Evolutionary conservation across 2,329 filamentous ascomycete species (phyloP).

Genomic region (Drechslerella coelobrocha): DNA sequence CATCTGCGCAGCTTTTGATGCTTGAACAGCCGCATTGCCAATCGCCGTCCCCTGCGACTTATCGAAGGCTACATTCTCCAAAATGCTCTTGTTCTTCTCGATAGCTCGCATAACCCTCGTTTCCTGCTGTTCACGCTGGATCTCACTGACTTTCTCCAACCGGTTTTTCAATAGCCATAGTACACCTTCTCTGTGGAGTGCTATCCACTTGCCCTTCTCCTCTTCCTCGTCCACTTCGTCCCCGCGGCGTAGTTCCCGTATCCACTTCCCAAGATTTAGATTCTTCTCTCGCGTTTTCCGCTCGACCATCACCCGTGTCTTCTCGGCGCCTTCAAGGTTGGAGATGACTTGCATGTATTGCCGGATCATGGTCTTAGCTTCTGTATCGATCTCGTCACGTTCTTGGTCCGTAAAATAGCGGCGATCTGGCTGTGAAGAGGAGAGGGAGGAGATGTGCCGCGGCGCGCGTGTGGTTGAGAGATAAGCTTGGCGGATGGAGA

Average conservation of each 20-base stretch:
- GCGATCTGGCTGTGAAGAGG: slow-evolving; percentile 60
- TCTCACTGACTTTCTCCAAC: slow-evolving; percentile 76
- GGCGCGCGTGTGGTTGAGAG: slow-evolving; percentile 78
- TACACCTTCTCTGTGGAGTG: slow-evolving; percentile 78
- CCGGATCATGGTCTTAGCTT: slow-evolving; percentile 82
- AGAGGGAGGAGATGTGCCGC: slow-evolving; percentile 63
- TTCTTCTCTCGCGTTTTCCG: slow-evolving; percentile 74
- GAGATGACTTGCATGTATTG: slow-evolving; percentile 83
- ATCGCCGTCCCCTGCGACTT: slow-evolving; percentile 32
- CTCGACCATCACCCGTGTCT: slow-evolving; percentile 78
- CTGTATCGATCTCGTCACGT: slow-evolving; percentile 83
- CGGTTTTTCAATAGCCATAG: slow-evolving; percentile 79
- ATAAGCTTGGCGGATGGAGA: slow-evolving; percentile 85
- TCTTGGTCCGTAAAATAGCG: slow-evolving; percentile 77
- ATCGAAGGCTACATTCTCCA: slow-evolving; percentile 68
- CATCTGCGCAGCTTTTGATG: slow-evolving; percentile 44
- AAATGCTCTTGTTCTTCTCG: slow-evolving; percentile 85
- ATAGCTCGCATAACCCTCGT: slow-evolving; percentile 80
- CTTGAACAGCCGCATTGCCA: slow-evolving; percentile 39
- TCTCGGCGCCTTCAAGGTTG: slow-evolving; percentile 79
- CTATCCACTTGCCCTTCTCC: slow-evolving; percentile 70
- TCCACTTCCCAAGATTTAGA: slow-evolving; percentile 64
- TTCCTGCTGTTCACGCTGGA: slow-evolving; percentile 92
- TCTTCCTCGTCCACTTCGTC: slow-evolving; percentile 75
- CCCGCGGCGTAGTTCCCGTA: slow-evolving; percentile 72